Percentiles rank a stretch among this genome's conserved stretches.
Conservation (phyloP, 768 basidiomycete species). For the Phanerodontia chrysosporium region DNA sequence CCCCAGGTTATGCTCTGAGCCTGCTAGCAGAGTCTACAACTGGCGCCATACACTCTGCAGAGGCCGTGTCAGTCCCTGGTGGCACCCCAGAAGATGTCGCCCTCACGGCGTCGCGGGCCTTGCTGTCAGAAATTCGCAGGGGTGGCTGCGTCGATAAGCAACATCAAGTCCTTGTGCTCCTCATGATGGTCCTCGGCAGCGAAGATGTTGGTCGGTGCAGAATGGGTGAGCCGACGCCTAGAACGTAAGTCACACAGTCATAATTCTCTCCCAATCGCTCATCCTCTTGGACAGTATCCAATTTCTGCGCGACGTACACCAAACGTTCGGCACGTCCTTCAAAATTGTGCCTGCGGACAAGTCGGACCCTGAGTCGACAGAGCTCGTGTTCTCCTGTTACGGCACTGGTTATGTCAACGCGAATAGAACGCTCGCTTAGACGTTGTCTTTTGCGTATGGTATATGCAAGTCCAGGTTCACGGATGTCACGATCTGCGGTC, state of each 20-base stretch:
- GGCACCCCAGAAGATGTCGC: slow-evolving; percentile 93
- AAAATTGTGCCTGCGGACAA: slow-evolving; percentile 71
- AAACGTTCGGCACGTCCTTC: slow-evolving; percentile 89
- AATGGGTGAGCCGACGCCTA: slow-evolving; percentile 77
- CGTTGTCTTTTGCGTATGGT: not conserved
- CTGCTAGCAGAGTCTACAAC: slow-evolving; percentile 92
- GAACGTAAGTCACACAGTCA: slow-evolving; percentile 45
- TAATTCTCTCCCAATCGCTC: not conserved
- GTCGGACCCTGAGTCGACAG: slow-evolving; percentile 43
- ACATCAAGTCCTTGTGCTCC: slow-evolving; percentile 80
- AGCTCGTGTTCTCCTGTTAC: slow-evolving; percentile 84
- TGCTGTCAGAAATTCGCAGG: slow-evolving; percentile 72
- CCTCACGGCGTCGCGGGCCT: slow-evolving; percentile 68
- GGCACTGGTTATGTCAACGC: slow-evolving; percentile 91
- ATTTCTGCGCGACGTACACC: slow-evolving; percentile 78
- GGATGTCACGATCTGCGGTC: slow-evolving; percentile 15
- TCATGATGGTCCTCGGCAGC: slow-evolving; percentile 94
- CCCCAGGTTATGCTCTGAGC: slow-evolving; percentile 91
- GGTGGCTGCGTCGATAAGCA: slow-evolving; percentile 91
- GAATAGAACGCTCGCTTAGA: slow-evolving; percentile 70
- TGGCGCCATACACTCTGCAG: slow-evolving; percentile 80
- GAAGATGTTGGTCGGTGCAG: slow-evolving; percentile 92
- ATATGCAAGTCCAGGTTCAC: not conserved
- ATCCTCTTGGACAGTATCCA: slow-evolving; percentile 64
- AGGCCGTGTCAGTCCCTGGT: slow-evolving; percentile 79